Percentiles rank a stretch among this genome's conserved stretches.
phyloP scores from a whole-genome alignment of 1,139 yeast genomes.

The Yamadazyma pseudoaaseri region DNA sequence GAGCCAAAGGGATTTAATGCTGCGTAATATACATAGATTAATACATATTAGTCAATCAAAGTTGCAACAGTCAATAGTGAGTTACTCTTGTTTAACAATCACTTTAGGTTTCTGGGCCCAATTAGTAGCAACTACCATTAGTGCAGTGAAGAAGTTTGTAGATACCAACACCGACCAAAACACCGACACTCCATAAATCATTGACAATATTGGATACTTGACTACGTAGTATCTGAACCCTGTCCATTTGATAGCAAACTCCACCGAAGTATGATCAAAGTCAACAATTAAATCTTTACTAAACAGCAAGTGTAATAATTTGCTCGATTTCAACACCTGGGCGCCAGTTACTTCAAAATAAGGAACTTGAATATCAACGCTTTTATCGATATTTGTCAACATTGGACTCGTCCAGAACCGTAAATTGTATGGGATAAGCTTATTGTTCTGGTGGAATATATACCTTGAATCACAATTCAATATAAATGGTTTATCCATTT shows the following conservation, averaged over 20 bases:
- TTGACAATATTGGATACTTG: conserved; percentile 44
- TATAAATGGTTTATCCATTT: conserved; percentile 14
- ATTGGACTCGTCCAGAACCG: conserved; percentile 40
- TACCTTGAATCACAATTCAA: conserved; percentile 32
- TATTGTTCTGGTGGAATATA: conserved; percentile 29
- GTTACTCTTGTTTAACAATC: no score
- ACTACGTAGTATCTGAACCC: conserved; percentile 61
- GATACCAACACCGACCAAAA: conserved; percentile 48
- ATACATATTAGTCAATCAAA: no score
- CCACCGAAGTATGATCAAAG: conserved; percentile 14
- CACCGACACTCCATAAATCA: conserved; percentile 47
- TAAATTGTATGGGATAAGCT: conserved; percentile 34
- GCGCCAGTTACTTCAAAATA: conserved; percentile 5
- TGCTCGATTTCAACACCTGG: neutral
- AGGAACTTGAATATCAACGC: conserved; percentile 13
- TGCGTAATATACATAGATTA: no score
- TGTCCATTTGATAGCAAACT: conserved; percentile 38
- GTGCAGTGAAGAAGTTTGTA: conserved; percentile 27
- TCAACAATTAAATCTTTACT: conserved; percentile 9
- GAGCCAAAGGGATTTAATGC: conserved; percentile 44
- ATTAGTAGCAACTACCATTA: neutral
- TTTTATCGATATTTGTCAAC: conserved; percentile 22
- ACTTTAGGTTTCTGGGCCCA: no score
- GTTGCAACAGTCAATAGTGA: no score
- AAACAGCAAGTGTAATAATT: neutral